Conservation (phyloP, 768 basidiomycete species). For the Termitomyces sp. region DNA sequence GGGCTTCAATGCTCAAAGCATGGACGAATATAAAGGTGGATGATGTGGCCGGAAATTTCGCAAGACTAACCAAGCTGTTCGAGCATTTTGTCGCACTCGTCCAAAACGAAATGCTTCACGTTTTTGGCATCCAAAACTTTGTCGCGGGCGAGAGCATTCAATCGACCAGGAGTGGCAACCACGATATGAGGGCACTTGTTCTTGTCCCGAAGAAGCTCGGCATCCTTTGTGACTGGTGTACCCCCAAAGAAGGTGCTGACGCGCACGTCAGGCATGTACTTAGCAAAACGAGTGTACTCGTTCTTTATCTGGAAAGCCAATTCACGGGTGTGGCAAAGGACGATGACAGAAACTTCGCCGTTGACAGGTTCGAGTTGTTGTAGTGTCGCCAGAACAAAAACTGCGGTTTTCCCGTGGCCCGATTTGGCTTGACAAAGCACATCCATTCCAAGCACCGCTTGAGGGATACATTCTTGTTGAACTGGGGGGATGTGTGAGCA, state of each 20-base stretch:
- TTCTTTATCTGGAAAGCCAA: slow-evolving; percentile 99
- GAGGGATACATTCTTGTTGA: slow-evolving; percentile 99
- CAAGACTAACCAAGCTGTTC: slow-evolving; percentile 99
- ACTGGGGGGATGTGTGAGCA: slow-evolving; percentile 44
- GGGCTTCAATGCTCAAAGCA: slow-evolving; percentile 29
- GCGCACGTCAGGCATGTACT: slow-evolving; percentile 99
- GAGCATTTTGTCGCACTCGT: slow-evolving; percentile 99
- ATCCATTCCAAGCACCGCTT: slow-evolving; percentile 99
- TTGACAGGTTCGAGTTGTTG: slow-evolving; percentile 98
- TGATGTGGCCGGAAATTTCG: slow-evolving; percentile 63
- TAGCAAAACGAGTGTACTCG: slow-evolving; percentile 97
- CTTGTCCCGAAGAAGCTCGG: slow-evolving; percentile 93
- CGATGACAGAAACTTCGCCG: slow-evolving; percentile 96
- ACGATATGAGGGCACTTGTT: slow-evolving; percentile 97
- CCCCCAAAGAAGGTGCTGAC: slow-evolving; percentile 98
- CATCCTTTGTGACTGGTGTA: slow-evolving; percentile 90
- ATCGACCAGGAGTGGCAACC: slow-evolving; percentile 95
- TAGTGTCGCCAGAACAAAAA: slow-evolving; percentile 95
- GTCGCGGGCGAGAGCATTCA: slow-evolving; percentile 94
- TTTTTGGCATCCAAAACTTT: slow-evolving; percentile 93
- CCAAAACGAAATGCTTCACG: slow-evolving; percentile 98
- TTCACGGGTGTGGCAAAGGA: slow-evolving; percentile 98
- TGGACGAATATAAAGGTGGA: slow-evolving; percentile 50
- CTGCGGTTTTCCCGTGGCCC: slow-evolving; percentile 97
- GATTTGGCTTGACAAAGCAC: slow-evolving; percentile 99